Conservation (phyloP, 202 grass and related monocot species). For the Schoenoplectus tabernaemontani region DNA sequence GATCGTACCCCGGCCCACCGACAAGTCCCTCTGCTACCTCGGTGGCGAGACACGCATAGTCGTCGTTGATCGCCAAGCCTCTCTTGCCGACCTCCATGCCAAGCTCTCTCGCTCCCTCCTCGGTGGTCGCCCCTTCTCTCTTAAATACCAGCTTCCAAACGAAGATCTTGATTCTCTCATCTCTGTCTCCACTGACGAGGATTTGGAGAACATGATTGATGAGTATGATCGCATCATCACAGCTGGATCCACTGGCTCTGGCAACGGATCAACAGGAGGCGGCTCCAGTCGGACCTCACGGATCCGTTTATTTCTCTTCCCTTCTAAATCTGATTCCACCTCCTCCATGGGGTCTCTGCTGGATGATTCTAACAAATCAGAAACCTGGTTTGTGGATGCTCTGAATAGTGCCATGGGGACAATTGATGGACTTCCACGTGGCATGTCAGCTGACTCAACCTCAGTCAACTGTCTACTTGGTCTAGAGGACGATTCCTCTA, state of each 20-base stretch:
- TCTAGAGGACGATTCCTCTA: slow-evolving; percentile 78
- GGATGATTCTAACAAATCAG: slow-evolving; percentile 86
- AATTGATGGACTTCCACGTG: slow-evolving; percentile 62
- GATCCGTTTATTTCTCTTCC: slow-evolving; percentile 95
- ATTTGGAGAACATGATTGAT: slow-evolving; percentile 90
- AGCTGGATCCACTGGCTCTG: not conserved
- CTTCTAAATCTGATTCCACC: slow-evolving; percentile 57
- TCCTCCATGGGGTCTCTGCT: slow-evolving; percentile 86
- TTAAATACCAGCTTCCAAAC: slow-evolving; percentile 99
- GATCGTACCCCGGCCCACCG: slow-evolving; percentile 80
- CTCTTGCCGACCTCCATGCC: slow-evolving; percentile 64
- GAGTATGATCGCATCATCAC: slow-evolving; percentile 91
- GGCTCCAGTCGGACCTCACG: slow-evolving; percentile 61
- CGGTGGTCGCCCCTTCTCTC: slow-evolving; percentile 49
- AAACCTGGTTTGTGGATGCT: slow-evolving; percentile 90
- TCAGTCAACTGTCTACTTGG: slow-evolving; percentile 98
- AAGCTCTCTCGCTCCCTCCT: slow-evolving; percentile 77
- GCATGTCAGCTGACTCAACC: slow-evolving; percentile 73
- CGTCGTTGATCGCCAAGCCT: slow-evolving; percentile 56
- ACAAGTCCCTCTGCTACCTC: slow-evolving; percentile 85
- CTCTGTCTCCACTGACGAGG: slow-evolving; percentile 92
- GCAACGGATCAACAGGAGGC: slow-evolving; percentile 7
- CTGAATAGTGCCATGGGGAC: slow-evolving; percentile 78
- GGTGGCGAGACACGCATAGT: slow-evolving; percentile 92
- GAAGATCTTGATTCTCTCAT: slow-evolving; percentile 96